Evolutionary conservation across 345 rosid species (phyloP).

Genomic region (Stellera chamaejasme): DNA sequence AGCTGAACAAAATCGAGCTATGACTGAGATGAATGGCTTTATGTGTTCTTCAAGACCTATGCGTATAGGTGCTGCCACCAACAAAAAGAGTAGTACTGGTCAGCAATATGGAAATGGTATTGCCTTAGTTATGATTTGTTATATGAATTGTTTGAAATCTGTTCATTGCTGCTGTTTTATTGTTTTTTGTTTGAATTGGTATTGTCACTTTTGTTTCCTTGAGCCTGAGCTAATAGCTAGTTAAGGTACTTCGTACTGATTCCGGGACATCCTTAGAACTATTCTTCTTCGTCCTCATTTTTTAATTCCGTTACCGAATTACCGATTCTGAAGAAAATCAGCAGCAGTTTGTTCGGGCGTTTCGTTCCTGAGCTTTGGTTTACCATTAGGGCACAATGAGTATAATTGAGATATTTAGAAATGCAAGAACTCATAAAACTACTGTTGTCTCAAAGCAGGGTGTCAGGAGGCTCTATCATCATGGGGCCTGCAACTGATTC

Average conservation of each 20-base stretch:
- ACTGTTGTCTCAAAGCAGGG: constrained; percentile 95
- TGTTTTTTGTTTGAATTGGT: background rate
- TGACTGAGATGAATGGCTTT: constrained; percentile 88
- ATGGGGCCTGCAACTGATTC: constrained; percentile 97
- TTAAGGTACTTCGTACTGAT: constrained; percentile 7
- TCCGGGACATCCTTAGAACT: constrained; percentile 5
- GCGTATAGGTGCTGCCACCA: constrained; percentile 81
- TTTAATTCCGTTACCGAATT: constrained; percentile 14
- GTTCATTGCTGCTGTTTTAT: too few species aligned
- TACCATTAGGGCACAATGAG: constrained; percentile 43
- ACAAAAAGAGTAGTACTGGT: constrained; percentile 47
- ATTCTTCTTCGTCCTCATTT: constrained; percentile 15
- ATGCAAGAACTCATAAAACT: constrained; percentile 58
- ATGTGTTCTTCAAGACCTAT: constrained; percentile 89
- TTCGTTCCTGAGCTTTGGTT: constrained; percentile 34
- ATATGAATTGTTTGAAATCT: background rate
- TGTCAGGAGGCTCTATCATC: constrained; percentile 87
- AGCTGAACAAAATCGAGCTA: constrained; percentile 72
- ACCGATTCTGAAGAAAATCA: constrained; percentile 26
- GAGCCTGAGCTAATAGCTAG: constrained; percentile 1
- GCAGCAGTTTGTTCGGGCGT: constrained; percentile 43
- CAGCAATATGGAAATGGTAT: constrained; percentile 65
- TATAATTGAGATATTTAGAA: constrained; percentile 30
- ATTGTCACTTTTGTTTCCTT: background rate
- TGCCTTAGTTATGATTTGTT: constrained; percentile 8